A percentile compares a stretch with the other conserved stretches of the same genome.
phyloP scores from a whole-genome alignment of 2,329 filamentous ascomycete genomes.

The Geosmithia putterillii region DNA sequence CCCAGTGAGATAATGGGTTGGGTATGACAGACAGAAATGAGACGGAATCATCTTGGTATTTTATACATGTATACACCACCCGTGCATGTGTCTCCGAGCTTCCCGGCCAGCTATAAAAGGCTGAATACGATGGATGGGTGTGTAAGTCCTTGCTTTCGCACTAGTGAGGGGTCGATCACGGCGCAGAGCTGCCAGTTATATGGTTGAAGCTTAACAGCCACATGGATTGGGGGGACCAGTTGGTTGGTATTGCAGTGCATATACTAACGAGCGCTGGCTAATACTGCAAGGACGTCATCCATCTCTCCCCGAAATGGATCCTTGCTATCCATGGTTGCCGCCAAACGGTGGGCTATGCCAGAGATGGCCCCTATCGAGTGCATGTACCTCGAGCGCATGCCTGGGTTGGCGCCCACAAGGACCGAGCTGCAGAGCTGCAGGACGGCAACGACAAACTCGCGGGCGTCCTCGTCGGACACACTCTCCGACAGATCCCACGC shows the following conservation, averaged over 20 bases:
- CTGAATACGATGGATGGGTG: too few species aligned
- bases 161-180: too few species aligned
- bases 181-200: too few species aligned
- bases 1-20: too few species aligned
- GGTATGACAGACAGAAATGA: too few species aligned
- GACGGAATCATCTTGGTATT: too few species aligned
- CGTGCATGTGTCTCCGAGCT: too few species aligned
- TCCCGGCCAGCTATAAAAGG: too few species aligned
- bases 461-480: conserved; percentile 9
- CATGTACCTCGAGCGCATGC: conserved; percentile 34
- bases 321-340: conserved; percentile 9
- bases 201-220: too few species aligned
- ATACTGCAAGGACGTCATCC: conserved; percentile 27
- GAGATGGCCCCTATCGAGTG: conserved; percentile 37
- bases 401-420: conserved; percentile 30
- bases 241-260: background rate
- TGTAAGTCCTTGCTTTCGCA: too few species aligned
- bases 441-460: conserved; percentile 40
- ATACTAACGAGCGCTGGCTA: conserved; percentile 9
- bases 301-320: conserved; percentile 26
- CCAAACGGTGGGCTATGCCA: conserved; percentile 23
- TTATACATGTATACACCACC: too few species aligned
- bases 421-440: conserved; percentile 43
- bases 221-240: too few species aligned
- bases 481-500: conserved; percentile 27